Percentiles rank a stretch among this genome's conserved stretches.
phyloP scores from a whole-genome alignment of 2,329 filamentous ascomycete species.

The Biscogniauxia sp. region DNA sequence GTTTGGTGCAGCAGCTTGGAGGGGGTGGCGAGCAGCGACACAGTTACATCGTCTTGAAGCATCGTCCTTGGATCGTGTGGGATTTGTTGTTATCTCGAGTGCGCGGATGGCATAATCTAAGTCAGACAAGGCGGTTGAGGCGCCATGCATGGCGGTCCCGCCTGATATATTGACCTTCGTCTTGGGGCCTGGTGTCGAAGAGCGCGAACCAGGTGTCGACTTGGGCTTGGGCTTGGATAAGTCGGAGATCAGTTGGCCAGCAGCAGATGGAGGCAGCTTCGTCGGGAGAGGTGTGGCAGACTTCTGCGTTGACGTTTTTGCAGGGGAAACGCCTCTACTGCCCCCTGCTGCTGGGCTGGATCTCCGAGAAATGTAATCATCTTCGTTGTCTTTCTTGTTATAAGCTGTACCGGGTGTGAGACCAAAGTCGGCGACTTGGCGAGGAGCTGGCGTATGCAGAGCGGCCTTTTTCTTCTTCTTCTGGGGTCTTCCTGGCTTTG shows the following conservation, averaged over 20 bases:
- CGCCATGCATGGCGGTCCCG: conserved; percentile 78
- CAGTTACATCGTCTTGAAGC: conserved; percentile 75
- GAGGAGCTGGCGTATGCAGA: conserved; percentile 62
- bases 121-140: conserved; percentile 69
- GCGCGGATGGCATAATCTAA: conserved; percentile 80
- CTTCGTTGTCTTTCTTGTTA: conserved; percentile 66
- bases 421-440: conserved; percentile 62
- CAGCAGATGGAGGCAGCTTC: conserved; percentile 63
- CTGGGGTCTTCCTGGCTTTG: conserved; percentile 45
- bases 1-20: conserved; percentile 89
- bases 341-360: conserved; percentile 36
- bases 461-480: conserved; percentile 59
- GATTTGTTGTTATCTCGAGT: conserved; percentile 90
- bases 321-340: conserved; percentile 37
- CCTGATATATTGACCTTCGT: conserved; percentile 73
- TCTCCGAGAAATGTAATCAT: conserved; percentile 67
- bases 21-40: conserved; percentile 80
- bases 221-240: conserved; percentile 60
- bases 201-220: conserved; percentile 50
- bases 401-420: conserved; percentile 67
- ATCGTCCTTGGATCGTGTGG: conserved; percentile 58
- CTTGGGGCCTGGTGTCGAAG: conserved; percentile 51
- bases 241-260: conserved; percentile 81
- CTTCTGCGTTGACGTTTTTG: conserved; percentile 49
- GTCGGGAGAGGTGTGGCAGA: conserved; percentile 47